Evolutionary conservation across 2,329 filamentous ascomycete genomes (phyloP), one percentile per base, ranked within the genome.

Genomic region (Penicillium sp.): DNA sequence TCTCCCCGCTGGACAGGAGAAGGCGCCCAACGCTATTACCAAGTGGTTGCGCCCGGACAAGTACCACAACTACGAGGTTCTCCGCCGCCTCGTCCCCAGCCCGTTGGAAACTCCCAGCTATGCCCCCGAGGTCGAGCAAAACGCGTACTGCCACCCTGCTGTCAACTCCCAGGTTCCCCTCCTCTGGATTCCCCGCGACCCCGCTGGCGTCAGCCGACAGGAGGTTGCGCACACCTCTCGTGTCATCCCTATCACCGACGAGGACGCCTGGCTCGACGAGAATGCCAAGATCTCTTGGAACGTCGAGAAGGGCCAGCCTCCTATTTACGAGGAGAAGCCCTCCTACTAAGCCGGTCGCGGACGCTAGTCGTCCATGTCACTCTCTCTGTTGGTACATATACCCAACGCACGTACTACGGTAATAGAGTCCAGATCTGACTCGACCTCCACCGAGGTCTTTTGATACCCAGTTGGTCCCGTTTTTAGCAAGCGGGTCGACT

Each of bases 101-200:
- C 78, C 78, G 28, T 79, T 85, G 37, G 81, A 81, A 0, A 79
- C 84, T 9, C 84, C 87, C 58, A 73, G 84, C 1, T 93, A 95
- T 74, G 73, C 86, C 0, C 81, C 83, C 0, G 83, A 88, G 55
- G 80, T 86, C 1, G 86, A 90, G 73, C 81, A 83, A 12, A 84
- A 90, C 54, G 93, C 91, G 0, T 94, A 92, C 78, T 86, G 86
- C 76, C 88, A 93, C 65, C 91, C 92, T 0, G 85, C 89, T 0
- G 84, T 94, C 72, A 85, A 77, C 26, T 82, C 86, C 63, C 67
- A 83, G 68, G 78, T 85, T 1, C 91, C 91, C 1, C 79, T 92
- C 33, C 82, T 97, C n/a, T 97, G 93, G 93, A 91, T 97, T 58
- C 92, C 93, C 0, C 83, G 86, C 61, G 93, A 97, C 71, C 79